Conservation (phyloP, 2,329 filamentous ascomycete species). For the Phyllosticta paracitricarpa region DNA sequence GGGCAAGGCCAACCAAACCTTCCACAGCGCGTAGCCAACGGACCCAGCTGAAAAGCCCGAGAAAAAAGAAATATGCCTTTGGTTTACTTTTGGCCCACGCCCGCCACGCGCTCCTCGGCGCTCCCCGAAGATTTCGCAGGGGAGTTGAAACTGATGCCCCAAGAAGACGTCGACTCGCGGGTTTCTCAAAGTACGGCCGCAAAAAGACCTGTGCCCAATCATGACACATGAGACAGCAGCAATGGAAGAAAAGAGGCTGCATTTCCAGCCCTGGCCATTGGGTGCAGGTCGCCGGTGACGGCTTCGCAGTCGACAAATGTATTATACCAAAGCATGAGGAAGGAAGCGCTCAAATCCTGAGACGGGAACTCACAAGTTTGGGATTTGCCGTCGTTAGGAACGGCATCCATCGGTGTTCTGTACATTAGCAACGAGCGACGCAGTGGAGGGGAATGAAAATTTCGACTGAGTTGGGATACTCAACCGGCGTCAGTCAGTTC, state of each 20-base stretch:
- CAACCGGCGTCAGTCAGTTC: neutral
- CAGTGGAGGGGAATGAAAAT: neutral
- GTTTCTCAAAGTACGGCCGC: neutral
- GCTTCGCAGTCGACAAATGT: neutral
- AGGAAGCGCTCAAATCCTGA: neutral
- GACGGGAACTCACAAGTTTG: neutral
- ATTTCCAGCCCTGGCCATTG: neutral
- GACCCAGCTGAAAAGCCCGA: slow-evolving; percentile 1
- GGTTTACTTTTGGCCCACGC: neutral
- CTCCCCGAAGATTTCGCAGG: neutral
- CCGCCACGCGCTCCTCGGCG: neutral
- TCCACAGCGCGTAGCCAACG: slow-evolving; percentile 3
- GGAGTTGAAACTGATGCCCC: neutral
- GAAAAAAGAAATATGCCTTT: neutral
- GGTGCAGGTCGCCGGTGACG: neutral
- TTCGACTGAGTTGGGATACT: neutral
- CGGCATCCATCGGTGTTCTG: neutral
- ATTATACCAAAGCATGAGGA: neutral
- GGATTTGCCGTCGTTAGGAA: neutral
- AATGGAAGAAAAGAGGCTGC: neutral
- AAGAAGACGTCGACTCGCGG: neutral
- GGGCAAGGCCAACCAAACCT: slow-evolving; percentile 15
- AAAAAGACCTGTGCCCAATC: neutral
- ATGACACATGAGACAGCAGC: neutral
- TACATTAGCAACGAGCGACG: neutral